Percentiles rank a stretch among this genome's conserved stretches.
These are phyloP conservation scores for Aspergillus neotritici DNA, from an alignment of 2,329 filamentous ascomycete species.

Conservation along the genomic window DNA sequence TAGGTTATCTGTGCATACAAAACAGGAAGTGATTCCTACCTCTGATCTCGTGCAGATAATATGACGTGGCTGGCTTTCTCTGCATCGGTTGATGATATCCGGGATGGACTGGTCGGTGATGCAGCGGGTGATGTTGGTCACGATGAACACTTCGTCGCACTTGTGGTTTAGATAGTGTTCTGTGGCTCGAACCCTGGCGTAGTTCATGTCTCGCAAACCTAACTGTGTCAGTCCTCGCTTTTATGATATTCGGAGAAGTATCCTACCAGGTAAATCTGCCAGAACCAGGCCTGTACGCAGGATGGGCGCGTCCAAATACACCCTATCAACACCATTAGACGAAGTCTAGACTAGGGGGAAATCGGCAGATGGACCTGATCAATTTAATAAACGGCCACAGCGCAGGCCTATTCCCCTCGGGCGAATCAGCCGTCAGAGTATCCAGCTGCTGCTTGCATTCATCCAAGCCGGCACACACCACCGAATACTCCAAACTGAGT, in stretches of 20 bases:
- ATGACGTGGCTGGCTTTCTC: conserved; percentile 5
- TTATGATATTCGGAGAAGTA: neutral
- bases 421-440: conserved; percentile 8
- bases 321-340: conserved; percentile 6
- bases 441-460: conserved; percentile 14
- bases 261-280: conserved; percentile 19
- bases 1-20: neutral
- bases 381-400: conserved; percentile 21
- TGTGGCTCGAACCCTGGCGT: conserved; percentile 14
- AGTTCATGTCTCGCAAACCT: conserved; percentile 21
- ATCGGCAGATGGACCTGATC: conserved; percentile 6
- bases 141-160: conserved; percentile 21
- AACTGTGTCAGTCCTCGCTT: neutral
- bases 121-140: conserved; percentile 15
- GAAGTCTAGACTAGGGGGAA: too few relatives aligned
- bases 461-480: conserved; percentile 2
- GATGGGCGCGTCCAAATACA: conserved; percentile 16
- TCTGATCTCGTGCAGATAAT: conserved; percentile 20
- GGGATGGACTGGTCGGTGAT: conserved; percentile 13
- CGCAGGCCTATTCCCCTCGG: neutral
- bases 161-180: conserved; percentile 16
- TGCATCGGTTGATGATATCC: conserved; percentile 9
- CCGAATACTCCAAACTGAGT: conserved; percentile 1
- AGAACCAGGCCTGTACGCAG: conserved; percentile 17
- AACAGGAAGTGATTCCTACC: neutral